phyloP scores from a whole-genome alignment of 176 grass and related monocot genomes.

The Cymbopogon citratus region DNA sequence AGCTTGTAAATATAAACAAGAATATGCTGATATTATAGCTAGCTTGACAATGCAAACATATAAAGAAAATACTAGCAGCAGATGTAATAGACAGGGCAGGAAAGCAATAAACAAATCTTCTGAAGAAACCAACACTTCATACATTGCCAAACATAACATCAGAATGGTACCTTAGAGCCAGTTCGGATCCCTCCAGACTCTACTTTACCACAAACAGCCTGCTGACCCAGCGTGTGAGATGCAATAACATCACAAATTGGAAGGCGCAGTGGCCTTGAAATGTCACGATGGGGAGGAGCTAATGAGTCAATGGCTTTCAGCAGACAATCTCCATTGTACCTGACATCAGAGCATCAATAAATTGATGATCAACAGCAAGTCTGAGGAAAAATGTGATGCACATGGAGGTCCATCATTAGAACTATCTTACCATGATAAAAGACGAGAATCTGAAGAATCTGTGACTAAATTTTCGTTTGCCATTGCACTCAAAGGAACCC shows the following conservation, averaged over 20 bases:
- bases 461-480: slow-evolving; percentile 71
- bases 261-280: slow-evolving; percentile 64
- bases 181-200: slow-evolving; percentile 62
- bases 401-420: background rate
- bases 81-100: background rate
- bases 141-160: background rate
- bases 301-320: slow-evolving; percentile 65
- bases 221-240: slow-evolving; percentile 56
- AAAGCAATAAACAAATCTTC: background rate
- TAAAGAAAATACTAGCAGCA: background rate
- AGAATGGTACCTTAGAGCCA: slow-evolving; percentile 69
- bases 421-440: slow-evolving; percentile 73
- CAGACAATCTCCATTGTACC: slow-evolving; percentile 65
- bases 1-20: background rate
- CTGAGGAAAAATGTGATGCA: background rate
- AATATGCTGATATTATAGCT: background rate
- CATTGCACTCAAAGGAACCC: slow-evolving; percentile 81
- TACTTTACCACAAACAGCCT: slow-evolving; percentile 73
- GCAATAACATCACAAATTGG: slow-evolving; percentile 85
- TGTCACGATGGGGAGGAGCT: slow-evolving; percentile 45
- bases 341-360: slow-evolving; percentile 27
- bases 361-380: background rate
- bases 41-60: background rate
- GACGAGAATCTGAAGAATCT: slow-evolving; percentile 48
- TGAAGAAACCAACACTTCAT: background rate